A percentile compares a stretch with the other conserved stretches of the same genome.
These are phyloP conservation scores for Fusarium dlaminii DNA, from an alignment of 2,329 filamentous ascomycete species.

Conservation along the genomic window DNA sequence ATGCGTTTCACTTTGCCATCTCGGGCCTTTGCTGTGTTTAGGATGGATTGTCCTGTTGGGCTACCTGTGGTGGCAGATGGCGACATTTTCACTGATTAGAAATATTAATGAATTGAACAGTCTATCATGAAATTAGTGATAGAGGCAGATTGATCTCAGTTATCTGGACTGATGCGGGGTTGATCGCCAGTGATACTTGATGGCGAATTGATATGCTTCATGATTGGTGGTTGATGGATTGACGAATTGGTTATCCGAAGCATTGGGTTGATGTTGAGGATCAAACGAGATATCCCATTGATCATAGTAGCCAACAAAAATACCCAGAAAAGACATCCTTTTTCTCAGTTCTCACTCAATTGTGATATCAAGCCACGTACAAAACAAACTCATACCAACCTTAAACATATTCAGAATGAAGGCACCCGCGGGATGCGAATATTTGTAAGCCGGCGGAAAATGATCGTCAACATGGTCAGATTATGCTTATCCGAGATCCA, in stretches of 20 bases:
- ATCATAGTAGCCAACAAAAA: not conserved
- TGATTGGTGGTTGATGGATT: constrained; percentile 14
- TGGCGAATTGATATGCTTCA: constrained; percentile 2
- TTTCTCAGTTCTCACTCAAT: too few species aligned
- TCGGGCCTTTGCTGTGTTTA: constrained; percentile 17
- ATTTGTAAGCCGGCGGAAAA: constrained; percentile 11
- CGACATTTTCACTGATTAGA: constrained; percentile 11
- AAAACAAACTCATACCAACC: not conserved
- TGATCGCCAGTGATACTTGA: not conserved
- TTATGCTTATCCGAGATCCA: constrained; percentile 24
- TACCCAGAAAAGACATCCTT: too few species aligned
- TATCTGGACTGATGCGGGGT: not conserved
- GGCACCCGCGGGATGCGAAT: not conserved
- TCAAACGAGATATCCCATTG: not conserved
- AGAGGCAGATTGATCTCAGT: not conserved
- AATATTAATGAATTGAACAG: not conserved
- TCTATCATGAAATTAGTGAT: not conserved
- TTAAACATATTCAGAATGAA: not conserved
- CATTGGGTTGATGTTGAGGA: not conserved
- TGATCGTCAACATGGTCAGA: not conserved
- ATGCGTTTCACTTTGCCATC: constrained; percentile 28
- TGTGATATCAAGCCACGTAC: not conserved
- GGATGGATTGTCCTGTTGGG: not conserved
- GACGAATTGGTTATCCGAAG: constrained; percentile 9
- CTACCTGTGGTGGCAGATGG: constrained; percentile 11